phyloP scores from a whole-genome alignment of 2,329 filamentous ascomycete genomes.

The Fusarium tanahbumbuense region DNA sequence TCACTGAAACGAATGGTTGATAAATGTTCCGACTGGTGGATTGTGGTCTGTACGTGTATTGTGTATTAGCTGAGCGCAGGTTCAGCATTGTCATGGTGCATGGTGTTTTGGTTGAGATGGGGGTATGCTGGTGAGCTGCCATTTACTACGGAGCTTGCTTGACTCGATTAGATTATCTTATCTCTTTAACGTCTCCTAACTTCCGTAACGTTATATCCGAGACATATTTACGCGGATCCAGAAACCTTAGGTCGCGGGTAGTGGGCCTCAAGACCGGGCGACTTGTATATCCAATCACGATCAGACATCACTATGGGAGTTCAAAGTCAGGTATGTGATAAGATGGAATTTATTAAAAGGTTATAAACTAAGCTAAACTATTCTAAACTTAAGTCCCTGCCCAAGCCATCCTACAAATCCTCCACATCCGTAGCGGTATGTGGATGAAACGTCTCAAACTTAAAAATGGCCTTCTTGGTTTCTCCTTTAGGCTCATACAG shows the following conservation, averaged over 20 bases:
- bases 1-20: conserved; percentile 6
- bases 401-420: conserved; percentile 2
- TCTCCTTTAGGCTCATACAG: conserved; percentile 29
- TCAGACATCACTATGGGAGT: background rate
- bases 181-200: background rate
- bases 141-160: background rate
- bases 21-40: conserved; percentile 21
- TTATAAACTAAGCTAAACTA: background rate
- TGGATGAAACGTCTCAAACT: conserved; percentile 28
- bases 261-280: too few relatives aligned
- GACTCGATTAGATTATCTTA: background rate
- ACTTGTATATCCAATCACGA: background rate
- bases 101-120: background rate
- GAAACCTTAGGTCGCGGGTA: background rate
- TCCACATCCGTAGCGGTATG: conserved; percentile 26
- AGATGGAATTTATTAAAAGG: conserved; percentile 11
- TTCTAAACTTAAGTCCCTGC: background rate
- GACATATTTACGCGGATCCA: background rate
- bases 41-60: background rate
- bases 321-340: background rate
- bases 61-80: background rate
- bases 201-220: background rate
- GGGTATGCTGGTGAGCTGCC: background rate
- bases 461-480: conserved; percentile 23
- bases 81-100: background rate